These are phyloP conservation scores for Populus alba DNA, from an alignment of 345 rosid genomes.

Conservation along the genomic window DNA sequence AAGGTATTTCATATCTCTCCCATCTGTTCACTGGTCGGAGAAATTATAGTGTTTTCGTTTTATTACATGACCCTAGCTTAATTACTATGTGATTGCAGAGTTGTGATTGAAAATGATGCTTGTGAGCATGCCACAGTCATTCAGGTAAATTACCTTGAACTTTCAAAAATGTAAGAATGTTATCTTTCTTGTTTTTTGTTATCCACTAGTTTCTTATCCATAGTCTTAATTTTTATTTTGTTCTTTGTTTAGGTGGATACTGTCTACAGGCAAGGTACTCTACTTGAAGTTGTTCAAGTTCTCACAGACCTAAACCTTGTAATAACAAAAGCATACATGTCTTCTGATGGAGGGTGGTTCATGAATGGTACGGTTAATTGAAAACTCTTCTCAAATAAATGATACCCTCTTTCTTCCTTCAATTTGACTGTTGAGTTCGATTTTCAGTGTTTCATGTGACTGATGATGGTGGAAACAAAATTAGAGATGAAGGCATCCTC, in stretches of 20 bases:
- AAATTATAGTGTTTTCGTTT: not conserved
- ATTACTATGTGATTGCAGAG: slow-evolving; percentile 40
- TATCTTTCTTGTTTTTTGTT: not conserved
- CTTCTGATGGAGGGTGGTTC: slow-evolving; percentile 94
- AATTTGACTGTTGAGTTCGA: slow-evolving; percentile 3
- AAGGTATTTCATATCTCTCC: slow-evolving; percentile 33
- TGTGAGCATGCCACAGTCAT: slow-evolving; percentile 74
- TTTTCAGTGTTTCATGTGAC: slow-evolving; percentile 74
- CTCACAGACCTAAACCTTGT: slow-evolving; percentile 80
- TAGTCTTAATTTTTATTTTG: not conserved
- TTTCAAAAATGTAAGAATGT: not conserved
- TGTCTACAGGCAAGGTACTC: slow-evolving; percentile 77
- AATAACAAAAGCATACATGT: slow-evolving; percentile 80
- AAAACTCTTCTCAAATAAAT: not conserved
- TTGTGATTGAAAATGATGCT: slow-evolving; percentile 68
- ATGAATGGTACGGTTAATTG: slow-evolving; percentile 62
- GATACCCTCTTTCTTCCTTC: not conserved
- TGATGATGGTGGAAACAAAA: slow-evolving; percentile 61
- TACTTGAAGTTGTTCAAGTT: slow-evolving; percentile 85
- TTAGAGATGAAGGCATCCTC: slow-evolving; percentile 55
- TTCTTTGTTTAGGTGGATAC: slow-evolving; percentile 61
- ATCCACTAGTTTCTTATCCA: not conserved
- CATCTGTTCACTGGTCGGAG: not conserved
- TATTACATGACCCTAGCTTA: not conserved
- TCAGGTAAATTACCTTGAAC: slow-evolving; percentile 36